Evolutionary conservation across 352 stramenopile species (phyloP).

Genomic region (Globisporangium ultimum): DNA sequence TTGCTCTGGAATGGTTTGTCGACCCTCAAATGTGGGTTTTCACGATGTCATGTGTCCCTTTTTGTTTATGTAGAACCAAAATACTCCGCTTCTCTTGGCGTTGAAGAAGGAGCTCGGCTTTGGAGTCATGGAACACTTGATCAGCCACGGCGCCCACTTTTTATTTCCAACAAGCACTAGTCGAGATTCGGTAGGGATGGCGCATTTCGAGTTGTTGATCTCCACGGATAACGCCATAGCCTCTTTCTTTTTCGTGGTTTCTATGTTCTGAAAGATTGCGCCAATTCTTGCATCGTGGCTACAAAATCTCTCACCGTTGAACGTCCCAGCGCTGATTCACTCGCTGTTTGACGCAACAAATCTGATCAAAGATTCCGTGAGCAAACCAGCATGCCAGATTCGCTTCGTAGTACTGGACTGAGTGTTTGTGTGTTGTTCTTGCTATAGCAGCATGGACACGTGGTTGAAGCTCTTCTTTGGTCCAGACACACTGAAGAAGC

Average conservation of each 20-base stretch:
- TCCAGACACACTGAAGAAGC: constrained; percentile 19
- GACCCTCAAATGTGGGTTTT: background rate
- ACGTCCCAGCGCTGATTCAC: background rate
- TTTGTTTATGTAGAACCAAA: too few relatives aligned
- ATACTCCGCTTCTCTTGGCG: too few relatives aligned
- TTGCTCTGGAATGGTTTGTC: background rate
- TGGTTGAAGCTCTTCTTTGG: constrained; percentile 18
- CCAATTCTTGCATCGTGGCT: background rate
- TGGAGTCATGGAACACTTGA: background rate
- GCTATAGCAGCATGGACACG: constrained; percentile 2
- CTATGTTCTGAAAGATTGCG: background rate
- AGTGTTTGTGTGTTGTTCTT: too few relatives aligned
- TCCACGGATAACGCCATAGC: too few relatives aligned
- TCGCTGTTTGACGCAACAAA: background rate
- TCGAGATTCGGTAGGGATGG: constrained; percentile 1
- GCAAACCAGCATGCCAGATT: too few relatives aligned
- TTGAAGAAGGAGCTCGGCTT: background rate
- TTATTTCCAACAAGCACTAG: constrained; percentile 1
- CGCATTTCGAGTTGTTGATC: too few relatives aligned
- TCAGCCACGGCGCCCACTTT: constrained; percentile 3
- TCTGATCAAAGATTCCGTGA: too few relatives aligned
- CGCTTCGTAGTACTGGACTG: too few relatives aligned
- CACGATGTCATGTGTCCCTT: too few relatives aligned
- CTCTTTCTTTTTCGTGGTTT: too few relatives aligned
- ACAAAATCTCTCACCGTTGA: background rate